Base-by-base conservation (phyloP, 805 yeast genomes). In the Candida gorgasii region DNA sequence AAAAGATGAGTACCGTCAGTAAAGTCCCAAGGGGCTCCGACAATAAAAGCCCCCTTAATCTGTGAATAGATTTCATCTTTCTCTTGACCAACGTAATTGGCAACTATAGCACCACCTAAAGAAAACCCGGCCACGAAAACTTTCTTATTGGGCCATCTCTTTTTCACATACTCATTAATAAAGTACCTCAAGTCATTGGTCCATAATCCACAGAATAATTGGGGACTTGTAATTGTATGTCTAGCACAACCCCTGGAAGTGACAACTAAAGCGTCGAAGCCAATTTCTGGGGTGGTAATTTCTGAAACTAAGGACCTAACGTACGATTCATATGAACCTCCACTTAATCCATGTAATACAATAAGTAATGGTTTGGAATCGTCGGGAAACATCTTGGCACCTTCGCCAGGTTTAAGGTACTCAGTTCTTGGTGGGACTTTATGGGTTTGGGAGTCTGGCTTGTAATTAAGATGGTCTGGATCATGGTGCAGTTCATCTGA, bases 241-340 rank as follows among this genome's bases (percentile, higher is more conserved):
- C 87, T 74, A 22, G 88, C 84, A 62, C 92, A 85, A 3, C 95
- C 95, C 55, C 95, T 70, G 13, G 86, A 73, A 57, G 84, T 84
- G 37, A 86, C 55, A 14, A 82, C 84, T 36, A 81, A 56, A 15
- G 70, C 83, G 61, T 83, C 79, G 57, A 80, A 72, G 48, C 67
- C 53, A 42, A 65, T 63, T 12, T 64, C 62, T 4, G 62, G 61
- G 1, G 58, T 52, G 23, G 75, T 69, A 36, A 82, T 61, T 15
- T 63, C 59, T 35, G 66, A 63, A 27, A 79, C 62, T 28, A 80
- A 64, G 7, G 84, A 75, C 48, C 89, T 72, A 36, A 85, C 76
- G 44, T 82, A 82, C 15, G 86, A 80, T 58, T 86, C 93, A 52
- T 82, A 86, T 12, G 88, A 80, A 1, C 95, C 95, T 45, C 93